Evolutionary conservation across 768 basidiomycete genomes (phyloP).

Genomic region (Macrocybe gigantea): DNA sequence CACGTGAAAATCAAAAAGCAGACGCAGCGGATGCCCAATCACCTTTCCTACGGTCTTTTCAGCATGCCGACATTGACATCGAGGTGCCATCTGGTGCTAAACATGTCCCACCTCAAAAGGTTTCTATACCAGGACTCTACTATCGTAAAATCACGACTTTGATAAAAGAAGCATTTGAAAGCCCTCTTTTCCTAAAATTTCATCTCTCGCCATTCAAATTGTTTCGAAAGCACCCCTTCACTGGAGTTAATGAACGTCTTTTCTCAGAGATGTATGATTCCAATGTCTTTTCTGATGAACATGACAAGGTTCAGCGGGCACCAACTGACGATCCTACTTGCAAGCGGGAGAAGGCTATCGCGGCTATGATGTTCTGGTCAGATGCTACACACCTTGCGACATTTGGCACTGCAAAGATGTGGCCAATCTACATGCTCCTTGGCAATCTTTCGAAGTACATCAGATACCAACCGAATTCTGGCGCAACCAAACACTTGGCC

Average conservation of each 20-base stretch:
- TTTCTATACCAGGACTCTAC: background rate
- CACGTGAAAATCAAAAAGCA: constrained; percentile 9
- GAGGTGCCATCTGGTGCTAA: background rate
- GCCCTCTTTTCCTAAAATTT: background rate
- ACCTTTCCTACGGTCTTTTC: background rate
- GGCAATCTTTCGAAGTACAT: constrained; percentile 36
- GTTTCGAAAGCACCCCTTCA: background rate
- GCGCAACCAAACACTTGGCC: constrained; percentile 26
- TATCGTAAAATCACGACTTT: background rate
- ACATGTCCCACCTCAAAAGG: background rate
- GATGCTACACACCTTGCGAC: constrained; percentile 27
- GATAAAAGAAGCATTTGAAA: background rate
- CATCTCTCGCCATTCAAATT: background rate
- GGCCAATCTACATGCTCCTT: constrained; percentile 37
- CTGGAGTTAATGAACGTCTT: background rate
- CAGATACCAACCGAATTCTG: constrained; percentile 17
- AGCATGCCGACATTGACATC: background rate
- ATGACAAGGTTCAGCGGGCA: background rate
- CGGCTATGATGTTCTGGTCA: constrained; percentile 23
- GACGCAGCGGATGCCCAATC: constrained; percentile 3
- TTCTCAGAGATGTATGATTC: background rate
- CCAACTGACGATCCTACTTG: background rate
- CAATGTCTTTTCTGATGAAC: background rate
- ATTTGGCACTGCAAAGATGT: constrained; percentile 30
- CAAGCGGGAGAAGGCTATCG: background rate